phyloP scores from a whole-genome alignment of 257 asterid genomes.

The Phtheirospermum japonicum region DNA sequence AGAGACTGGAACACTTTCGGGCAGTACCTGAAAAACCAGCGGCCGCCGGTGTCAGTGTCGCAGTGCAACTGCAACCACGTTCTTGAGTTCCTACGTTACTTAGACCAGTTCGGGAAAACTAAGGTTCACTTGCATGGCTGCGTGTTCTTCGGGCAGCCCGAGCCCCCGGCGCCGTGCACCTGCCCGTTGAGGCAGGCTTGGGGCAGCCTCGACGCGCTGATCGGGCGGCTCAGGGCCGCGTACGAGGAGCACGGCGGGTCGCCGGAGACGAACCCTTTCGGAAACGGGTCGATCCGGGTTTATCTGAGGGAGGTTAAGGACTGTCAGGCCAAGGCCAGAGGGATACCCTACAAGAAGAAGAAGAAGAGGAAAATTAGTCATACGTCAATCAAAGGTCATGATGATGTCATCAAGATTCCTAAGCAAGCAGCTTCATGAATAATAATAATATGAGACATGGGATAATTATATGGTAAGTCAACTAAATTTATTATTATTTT shows the following conservation, averaged over 20 bases:
- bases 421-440: constrained; percentile 39
- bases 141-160: constrained; percentile 83
- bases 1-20: constrained; percentile 95
- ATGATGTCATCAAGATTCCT: constrained; percentile 41
- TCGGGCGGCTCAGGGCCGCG: constrained; percentile 89
- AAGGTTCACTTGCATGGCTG: constrained; percentile 85
- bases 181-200: constrained; percentile 94
- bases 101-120: constrained; percentile 88
- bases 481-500: neutral
- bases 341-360: constrained; percentile 84
- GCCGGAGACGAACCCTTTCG: constrained; percentile 73
- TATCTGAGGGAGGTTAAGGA: constrained; percentile 81
- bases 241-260: constrained; percentile 91
- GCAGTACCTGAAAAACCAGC: constrained; percentile 72
- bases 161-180: constrained; percentile 89
- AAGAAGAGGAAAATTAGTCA: constrained; percentile 54
- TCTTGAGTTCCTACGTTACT: constrained; percentile 76
- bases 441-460: no score
- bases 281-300: constrained; percentile 72
- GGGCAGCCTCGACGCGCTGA: constrained; percentile 94
- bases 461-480: neutral
- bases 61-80: constrained; percentile 77
- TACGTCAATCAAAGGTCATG: constrained; percentile 17
- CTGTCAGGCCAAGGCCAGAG: constrained; percentile 86
- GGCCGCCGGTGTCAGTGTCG: constrained; percentile 65